Conservation (phyloP, 805 yeast species). For the Wickerhamia fluorescens region DNA sequence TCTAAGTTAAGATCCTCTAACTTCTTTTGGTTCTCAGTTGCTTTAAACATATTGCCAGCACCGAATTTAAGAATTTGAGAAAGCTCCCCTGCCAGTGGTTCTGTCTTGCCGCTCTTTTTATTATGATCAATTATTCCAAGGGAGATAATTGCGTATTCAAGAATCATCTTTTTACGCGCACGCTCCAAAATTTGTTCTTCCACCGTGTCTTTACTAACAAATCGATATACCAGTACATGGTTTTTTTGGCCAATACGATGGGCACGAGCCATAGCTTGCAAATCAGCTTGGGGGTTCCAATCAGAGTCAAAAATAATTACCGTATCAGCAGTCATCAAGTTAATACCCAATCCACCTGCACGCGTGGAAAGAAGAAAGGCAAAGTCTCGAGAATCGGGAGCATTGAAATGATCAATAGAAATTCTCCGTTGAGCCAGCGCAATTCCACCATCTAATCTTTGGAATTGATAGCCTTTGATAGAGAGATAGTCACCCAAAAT, state of each 20-base stretch:
- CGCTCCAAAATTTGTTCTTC: constrained; percentile 96
- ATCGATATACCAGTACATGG: constrained; percentile 94
- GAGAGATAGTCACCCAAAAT: constrained; percentile 89
- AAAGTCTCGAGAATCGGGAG: constrained; percentile 88
- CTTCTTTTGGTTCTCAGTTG: constrained; percentile 91
- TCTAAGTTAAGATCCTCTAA: constrained; percentile 92
- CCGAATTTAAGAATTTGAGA: constrained; percentile 95
- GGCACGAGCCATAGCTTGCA: constrained; percentile 99
- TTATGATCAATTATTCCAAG: constrained; percentile 85
- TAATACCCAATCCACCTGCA: constrained; percentile 98
- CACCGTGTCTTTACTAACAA: constrained; percentile 96
- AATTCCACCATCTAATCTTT: constrained; percentile 93
- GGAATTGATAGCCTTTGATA: constrained; percentile 82
- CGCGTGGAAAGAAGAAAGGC: constrained; percentile 86
- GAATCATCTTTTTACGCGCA: constrained; percentile 95
- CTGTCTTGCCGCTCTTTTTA: constrained; percentile 44
- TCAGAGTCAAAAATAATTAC: constrained; percentile 97
- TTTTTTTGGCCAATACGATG: constrained; percentile 99
- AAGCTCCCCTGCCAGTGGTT: constrained; percentile 78
- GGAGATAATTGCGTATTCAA: constrained; percentile 95
- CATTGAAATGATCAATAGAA: constrained; percentile 93
- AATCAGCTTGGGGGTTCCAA: constrained; percentile 99
- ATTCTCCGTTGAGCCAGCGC: constrained; percentile 91
- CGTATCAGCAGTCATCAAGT: constrained; percentile 98
- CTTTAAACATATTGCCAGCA: constrained; percentile 96